Conservation (phyloP, 768 basidiomycete genomes). For the Amanita rubescens region DNA sequence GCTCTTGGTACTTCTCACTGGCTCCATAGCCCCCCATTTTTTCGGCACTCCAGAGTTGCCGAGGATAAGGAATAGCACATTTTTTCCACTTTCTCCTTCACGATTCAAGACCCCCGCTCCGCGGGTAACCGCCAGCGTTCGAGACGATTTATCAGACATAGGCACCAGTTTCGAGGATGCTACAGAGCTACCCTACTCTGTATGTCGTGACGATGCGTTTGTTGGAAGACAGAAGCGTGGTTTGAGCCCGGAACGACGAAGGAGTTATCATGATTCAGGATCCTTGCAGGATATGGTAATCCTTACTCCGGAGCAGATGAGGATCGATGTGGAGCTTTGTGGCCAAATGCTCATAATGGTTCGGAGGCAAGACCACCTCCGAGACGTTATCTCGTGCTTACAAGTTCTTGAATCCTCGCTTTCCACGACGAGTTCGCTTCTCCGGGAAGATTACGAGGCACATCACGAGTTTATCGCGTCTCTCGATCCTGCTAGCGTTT, state of each 20-base stretch:
- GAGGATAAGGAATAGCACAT: neutral
- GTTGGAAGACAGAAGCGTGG: neutral
- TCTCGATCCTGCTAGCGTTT: constrained; percentile 41
- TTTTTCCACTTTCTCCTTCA: neutral
- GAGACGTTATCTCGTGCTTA: constrained; percentile 54
- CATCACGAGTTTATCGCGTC: constrained; percentile 41
- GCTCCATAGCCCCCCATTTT: neutral
- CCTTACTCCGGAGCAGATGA: constrained; percentile 58
- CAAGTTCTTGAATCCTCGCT: constrained; percentile 51
- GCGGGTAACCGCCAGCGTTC: neutral
- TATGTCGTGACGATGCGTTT: constrained; percentile 4
- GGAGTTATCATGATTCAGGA: constrained; percentile 59
- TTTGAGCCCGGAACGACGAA: constrained; percentile 23
- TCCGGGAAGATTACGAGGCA: constrained; percentile 52
- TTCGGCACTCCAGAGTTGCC: neutral
- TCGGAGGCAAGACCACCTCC: constrained; percentile 60
- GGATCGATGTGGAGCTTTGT: constrained; percentile 71
- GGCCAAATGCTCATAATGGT: constrained; percentile 66
- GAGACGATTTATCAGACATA: neutral
- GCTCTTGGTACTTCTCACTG: constrained; percentile 12
- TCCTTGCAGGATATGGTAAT: constrained; percentile 41
- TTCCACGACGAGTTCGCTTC: constrained; percentile 42
- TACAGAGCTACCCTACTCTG: neutral
- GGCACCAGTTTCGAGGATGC: neutral
- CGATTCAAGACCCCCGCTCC: neutral